A percentile compares a stretch with the other conserved stretches of the same genome.
These are phyloP conservation scores for Syncephalastrum sp. DNA, from an alignment of 371 early-diverging fungal species.

Conservation along the genomic window DNA sequence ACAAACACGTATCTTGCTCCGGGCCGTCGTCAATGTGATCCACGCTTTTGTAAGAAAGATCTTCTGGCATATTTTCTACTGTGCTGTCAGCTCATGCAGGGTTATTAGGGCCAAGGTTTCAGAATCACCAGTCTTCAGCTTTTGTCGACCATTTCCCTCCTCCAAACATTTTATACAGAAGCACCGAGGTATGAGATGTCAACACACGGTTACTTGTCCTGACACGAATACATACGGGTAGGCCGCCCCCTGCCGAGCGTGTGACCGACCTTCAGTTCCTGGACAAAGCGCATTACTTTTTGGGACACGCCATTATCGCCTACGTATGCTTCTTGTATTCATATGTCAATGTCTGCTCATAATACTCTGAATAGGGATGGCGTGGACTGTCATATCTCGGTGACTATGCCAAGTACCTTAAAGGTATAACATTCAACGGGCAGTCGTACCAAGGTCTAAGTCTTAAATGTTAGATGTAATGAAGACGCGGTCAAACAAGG, in stretches of 20 bases:
- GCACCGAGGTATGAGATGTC: conserved; percentile 42
- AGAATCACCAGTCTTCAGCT: conserved; percentile 71
- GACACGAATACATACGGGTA: conserved; percentile 5
- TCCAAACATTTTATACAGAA: conserved; percentile 61
- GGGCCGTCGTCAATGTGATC: conserved; percentile 48
- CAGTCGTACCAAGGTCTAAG: not conserved
- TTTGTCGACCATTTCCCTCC: conserved; percentile 62
- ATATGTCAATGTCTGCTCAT: not conserved
- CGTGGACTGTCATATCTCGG: conserved; percentile 40
- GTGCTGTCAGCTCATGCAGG: conserved; percentile 1
- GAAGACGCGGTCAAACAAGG: conserved; percentile 64
- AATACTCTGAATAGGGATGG: conserved; percentile 29
- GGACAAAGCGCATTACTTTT: conserved; percentile 46
- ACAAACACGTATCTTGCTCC: conserved; percentile 42
- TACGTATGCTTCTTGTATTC: conserved; percentile 30
- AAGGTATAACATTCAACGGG: conserved; percentile 12
- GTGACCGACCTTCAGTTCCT: conserved; percentile 39
- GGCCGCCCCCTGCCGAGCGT: conserved; percentile 41
- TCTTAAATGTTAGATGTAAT: conserved; percentile 57
- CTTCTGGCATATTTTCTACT: not conserved
- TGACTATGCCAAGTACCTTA: conserved; percentile 34
- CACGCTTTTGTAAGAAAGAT: conserved; percentile 41
- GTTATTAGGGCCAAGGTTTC: conserved; percentile 68
- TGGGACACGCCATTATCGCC: conserved; percentile 50
- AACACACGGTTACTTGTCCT: conserved; percentile 13